Conservation (phyloP, 176 grass and related monocot genomes). For the Tuctoria greenei region DNA sequence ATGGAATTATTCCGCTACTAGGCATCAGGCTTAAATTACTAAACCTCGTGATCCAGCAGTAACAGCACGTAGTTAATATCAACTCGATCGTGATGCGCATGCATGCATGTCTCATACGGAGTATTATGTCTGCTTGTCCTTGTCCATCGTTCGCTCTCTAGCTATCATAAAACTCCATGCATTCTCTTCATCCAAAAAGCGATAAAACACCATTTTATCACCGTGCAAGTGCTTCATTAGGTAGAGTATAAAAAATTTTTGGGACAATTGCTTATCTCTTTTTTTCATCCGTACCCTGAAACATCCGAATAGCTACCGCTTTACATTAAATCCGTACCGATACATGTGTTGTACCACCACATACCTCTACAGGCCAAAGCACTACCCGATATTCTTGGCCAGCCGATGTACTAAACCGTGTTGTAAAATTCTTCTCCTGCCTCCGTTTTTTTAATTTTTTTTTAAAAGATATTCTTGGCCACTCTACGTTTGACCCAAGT, state of each 20-base stretch:
- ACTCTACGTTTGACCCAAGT: conserved; percentile 6
- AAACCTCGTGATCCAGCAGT: conserved; percentile 5
- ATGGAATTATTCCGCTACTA: not conserved
- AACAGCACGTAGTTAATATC: not conserved
- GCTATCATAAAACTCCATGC: not conserved
- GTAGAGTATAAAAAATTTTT: too few species aligned
- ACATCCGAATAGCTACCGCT: not conserved
- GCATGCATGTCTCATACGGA: not conserved
- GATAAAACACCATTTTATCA: too few species aligned
- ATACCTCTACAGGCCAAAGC: not conserved
- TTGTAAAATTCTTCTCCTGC: too few species aligned
- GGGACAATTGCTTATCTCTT: too few species aligned
- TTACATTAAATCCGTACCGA: not conserved
- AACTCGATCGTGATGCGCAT: not conserved
- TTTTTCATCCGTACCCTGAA: not conserved
- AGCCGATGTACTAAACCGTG: too few species aligned
- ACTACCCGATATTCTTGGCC: conserved; percentile 1
- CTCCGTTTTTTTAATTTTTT: too few species aligned
- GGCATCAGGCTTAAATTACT: not conserved
- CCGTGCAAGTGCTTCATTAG: too few species aligned
- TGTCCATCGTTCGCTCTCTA: not conserved
- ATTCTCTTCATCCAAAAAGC: too few species aligned
- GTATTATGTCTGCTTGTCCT: not conserved
- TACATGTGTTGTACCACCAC: not conserved
- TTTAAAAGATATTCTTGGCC: conserved; percentile 26